A percentile compares a stretch with the other conserved stretches of the same genome.
Conservation (phyloP, 306 rosid species). For the Morella rubra region DNA sequence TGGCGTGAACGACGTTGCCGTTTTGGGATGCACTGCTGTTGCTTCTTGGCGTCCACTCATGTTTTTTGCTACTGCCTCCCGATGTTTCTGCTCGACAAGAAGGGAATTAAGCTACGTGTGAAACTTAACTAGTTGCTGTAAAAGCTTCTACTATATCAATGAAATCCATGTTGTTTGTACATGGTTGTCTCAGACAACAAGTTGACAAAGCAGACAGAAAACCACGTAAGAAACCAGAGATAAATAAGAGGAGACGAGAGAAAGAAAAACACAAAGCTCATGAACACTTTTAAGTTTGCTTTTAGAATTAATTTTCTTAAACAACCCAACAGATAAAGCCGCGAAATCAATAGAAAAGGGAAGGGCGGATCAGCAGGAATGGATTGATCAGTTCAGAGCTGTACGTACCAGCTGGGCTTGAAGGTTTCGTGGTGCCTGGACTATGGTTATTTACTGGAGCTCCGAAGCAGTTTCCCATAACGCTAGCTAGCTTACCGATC, state of each 20-base stretch:
- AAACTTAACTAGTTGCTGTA: no score
- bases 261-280: background rate
- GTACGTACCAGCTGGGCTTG: conserved; percentile 2
- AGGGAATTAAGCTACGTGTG: background rate
- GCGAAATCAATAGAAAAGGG: background rate
- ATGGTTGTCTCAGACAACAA: no score
- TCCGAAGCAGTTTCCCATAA: conserved; percentile 38
- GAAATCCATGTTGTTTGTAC: no score
- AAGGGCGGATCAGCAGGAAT: background rate
- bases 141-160: no score
- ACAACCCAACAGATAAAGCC: background rate
- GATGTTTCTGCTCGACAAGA: background rate
- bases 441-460: conserved; percentile 19
- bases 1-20: background rate
- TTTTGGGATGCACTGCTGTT: background rate
- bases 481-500: background rate
- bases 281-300: no score
- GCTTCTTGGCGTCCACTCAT: background rate
- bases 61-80: background rate
- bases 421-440: background rate
- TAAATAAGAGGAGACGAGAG: background rate
- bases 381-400: background rate
- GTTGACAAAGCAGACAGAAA: no score
- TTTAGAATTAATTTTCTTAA: no score
- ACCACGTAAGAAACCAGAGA: no score